Conservation (phyloP, 768 basidiomycete species). For the Cyathus striatus region DNA sequence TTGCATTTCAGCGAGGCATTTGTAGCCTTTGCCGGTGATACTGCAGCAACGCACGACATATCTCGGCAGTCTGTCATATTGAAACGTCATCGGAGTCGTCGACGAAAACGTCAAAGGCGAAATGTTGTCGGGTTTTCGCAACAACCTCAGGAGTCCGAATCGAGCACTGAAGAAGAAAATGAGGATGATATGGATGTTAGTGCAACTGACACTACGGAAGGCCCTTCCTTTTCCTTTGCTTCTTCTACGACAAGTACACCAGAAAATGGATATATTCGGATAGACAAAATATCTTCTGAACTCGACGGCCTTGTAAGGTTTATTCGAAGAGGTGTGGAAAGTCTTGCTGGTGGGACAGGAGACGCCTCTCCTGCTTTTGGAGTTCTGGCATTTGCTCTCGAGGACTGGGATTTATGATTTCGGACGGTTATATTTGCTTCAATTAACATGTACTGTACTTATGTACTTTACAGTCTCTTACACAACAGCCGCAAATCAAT, state of each 20-base stretch:
- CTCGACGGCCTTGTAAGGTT: slow-evolving; percentile 70
- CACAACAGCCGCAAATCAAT: too few species aligned
- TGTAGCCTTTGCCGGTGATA: slow-evolving; percentile 53
- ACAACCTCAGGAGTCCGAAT: slow-evolving; percentile 22
- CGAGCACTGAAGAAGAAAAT: slow-evolving; percentile 45
- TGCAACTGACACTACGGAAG: slow-evolving; percentile 18
- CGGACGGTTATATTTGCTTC: neutral
- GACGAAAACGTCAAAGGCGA: slow-evolving; percentile 45
- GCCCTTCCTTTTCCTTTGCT: slow-evolving; percentile 38
- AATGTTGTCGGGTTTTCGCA: slow-evolving; percentile 62
- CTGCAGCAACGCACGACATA: slow-evolving; percentile 53
- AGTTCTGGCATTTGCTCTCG: slow-evolving; percentile 68
- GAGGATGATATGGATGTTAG: slow-evolving; percentile 26
- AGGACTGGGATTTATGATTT: slow-evolving; percentile 69
- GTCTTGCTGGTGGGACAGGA: slow-evolving; percentile 53
- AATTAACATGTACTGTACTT: slow-evolving; percentile 1
- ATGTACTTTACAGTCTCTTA: too few species aligned
- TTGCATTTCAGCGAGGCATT: slow-evolving; percentile 67
- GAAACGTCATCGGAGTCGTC: slow-evolving; percentile 59
- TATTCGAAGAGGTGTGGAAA: slow-evolving; percentile 64
- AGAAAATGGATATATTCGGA: slow-evolving; percentile 39
- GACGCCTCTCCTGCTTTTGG: slow-evolving; percentile 63
- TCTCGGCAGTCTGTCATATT: slow-evolving; percentile 46
- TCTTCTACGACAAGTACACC: slow-evolving; percentile 31
- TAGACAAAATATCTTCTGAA: slow-evolving; percentile 65